Percentiles rank a stretch among this genome's conserved stretches.
phyloP scores from a whole-genome alignment of 768 basidiomycete species.

The Amanita molliuscula region DNA sequence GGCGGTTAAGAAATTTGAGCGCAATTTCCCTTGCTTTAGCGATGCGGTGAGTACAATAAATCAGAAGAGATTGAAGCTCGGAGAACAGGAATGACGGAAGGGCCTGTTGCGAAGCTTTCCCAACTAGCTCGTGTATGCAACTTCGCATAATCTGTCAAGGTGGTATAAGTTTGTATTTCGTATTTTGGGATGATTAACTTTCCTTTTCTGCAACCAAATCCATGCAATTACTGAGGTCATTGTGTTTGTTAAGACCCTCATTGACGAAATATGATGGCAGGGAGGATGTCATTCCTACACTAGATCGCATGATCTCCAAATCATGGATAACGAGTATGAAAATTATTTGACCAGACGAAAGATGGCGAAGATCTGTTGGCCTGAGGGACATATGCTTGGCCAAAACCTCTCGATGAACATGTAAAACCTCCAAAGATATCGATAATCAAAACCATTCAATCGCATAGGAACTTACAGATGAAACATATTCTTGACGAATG shows the following conservation, averaged over 20 bases:
- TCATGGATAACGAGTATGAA: slow-evolving; percentile 82
- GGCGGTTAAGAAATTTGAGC: slow-evolving; percentile 68
- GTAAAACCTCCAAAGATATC: slow-evolving; percentile 43
- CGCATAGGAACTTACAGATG: slow-evolving; percentile 39
- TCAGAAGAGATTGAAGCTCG: slow-evolving; percentile 68
- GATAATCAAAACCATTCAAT: not conserved
- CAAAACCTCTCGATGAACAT: slow-evolving; percentile 56
- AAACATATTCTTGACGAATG: slow-evolving; percentile 75
- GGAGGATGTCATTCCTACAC: slow-evolving; percentile 69
- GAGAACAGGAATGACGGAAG: slow-evolving; percentile 56
- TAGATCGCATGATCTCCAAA: slow-evolving; percentile 79
- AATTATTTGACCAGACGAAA: slow-evolving; percentile 77
- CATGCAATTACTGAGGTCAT: slow-evolving; percentile 63
- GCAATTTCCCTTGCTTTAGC: slow-evolving; percentile 76
- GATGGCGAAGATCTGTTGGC: slow-evolving; percentile 55
- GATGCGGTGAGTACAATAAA: slow-evolving; percentile 75
- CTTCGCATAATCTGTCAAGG: slow-evolving; percentile 61
- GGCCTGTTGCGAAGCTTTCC: slow-evolving; percentile 70
- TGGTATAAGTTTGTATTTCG: slow-evolving; percentile 3
- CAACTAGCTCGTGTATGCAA: slow-evolving; percentile 61
- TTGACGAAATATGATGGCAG: slow-evolving; percentile 85
- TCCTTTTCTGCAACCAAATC: slow-evolving; percentile 84
- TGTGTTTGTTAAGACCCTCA: slow-evolving; percentile 67
- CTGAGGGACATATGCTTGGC: slow-evolving; percentile 57
- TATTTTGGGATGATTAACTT: not conserved